These are phyloP conservation scores for Cardiosporidium cionae DNA, from an alignment of 169 alveolate species.

Conservation along the genomic window DNA sequence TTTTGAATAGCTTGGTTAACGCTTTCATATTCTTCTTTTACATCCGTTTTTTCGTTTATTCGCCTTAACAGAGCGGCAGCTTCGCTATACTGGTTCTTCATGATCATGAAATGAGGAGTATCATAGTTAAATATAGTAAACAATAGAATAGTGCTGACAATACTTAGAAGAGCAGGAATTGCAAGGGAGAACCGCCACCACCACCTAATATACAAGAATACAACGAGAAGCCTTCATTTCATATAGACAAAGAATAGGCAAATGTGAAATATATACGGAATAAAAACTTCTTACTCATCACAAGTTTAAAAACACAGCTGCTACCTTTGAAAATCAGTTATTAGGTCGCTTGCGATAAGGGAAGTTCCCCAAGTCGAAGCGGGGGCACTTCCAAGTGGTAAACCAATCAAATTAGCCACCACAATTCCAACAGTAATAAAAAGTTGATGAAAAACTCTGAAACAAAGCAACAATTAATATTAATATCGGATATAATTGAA, in stretches of 20 bases:
- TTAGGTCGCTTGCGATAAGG: no score
- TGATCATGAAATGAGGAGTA: conserved; percentile 35
- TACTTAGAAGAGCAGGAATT: background rate
- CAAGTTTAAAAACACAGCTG: no score
- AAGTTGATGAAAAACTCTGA: conserved; percentile 52
- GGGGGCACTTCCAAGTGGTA: conserved; percentile 35
- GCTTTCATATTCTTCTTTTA: conserved; percentile 6
- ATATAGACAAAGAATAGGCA: no score
- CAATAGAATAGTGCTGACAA: background rate
- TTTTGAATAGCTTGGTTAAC: conserved; percentile 2
- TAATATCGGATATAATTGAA: background rate
- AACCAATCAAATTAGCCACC: conserved; percentile 53
- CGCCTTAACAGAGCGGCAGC: conserved; percentile 17
- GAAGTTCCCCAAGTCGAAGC: no score
- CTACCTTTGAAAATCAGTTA: no score
- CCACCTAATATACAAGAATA: conserved; percentile 6
- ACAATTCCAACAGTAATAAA: conserved; percentile 63
- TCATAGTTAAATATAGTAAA: conserved; percentile 20
- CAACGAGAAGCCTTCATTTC: background rate
- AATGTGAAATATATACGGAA: no score
- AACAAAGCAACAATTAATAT: background rate
- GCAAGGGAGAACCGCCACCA: conserved; percentile 46
- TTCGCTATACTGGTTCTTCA: conserved; percentile 12
- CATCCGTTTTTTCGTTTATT: conserved; percentile 15
- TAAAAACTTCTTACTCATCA: no score